A percentile compares a stretch with the other conserved stretches of the same genome.
Conservation (phyloP, 2,329 filamentous ascomycete species). For the Endocalyx cinctus region DNA sequence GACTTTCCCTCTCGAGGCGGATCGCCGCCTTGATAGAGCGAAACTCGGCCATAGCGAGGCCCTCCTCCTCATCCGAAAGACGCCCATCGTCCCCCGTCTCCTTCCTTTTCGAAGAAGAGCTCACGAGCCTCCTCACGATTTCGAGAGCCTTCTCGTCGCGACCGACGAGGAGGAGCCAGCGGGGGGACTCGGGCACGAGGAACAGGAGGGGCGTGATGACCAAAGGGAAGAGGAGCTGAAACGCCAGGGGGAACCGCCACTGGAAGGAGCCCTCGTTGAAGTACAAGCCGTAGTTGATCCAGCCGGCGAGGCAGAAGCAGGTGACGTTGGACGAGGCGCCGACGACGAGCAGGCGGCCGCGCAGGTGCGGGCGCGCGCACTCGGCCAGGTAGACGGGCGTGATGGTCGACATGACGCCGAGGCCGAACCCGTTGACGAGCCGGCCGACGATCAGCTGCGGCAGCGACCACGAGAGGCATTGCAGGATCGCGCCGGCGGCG, state of each 20-base stretch:
- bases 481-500: slow-evolving; percentile 57
- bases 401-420: slow-evolving; percentile 26
- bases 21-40: slow-evolving; percentile 32
- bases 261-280: slow-evolving; percentile 27
- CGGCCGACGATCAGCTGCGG: slow-evolving; percentile 24
- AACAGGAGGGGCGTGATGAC: slow-evolving; percentile 26
- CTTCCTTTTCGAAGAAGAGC: too few species aligned
- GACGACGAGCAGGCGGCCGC: slow-evolving; percentile 21
- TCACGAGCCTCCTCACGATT: slow-evolving; percentile 49
- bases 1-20: slow-evolving; percentile 28
- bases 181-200: slow-evolving; percentile 27
- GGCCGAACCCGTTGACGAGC: slow-evolving; percentile 24
- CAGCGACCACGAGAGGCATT: slow-evolving; percentile 30
- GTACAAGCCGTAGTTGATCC: slow-evolving; percentile 40
- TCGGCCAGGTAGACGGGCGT: slow-evolving; percentile 24
- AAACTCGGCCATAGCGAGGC: slow-evolving; percentile 27
- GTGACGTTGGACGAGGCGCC: slow-evolving; percentile 29
- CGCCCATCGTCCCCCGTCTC: too few species aligned
- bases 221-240: slow-evolving; percentile 34
- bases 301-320: slow-evolving; percentile 41
- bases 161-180: slow-evolving; percentile 48
- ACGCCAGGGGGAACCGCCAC: slow-evolving; percentile 31
- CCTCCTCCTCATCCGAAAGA: slow-evolving; percentile 20
- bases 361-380: slow-evolving; percentile 20
- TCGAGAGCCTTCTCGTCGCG: slow-evolving; percentile 38